Percentiles rank a stretch among this genome's conserved stretches.
phyloP scores from a whole-genome alignment of 2,329 filamentous ascomycete species.

The Emergomyces orientalis region DNA sequence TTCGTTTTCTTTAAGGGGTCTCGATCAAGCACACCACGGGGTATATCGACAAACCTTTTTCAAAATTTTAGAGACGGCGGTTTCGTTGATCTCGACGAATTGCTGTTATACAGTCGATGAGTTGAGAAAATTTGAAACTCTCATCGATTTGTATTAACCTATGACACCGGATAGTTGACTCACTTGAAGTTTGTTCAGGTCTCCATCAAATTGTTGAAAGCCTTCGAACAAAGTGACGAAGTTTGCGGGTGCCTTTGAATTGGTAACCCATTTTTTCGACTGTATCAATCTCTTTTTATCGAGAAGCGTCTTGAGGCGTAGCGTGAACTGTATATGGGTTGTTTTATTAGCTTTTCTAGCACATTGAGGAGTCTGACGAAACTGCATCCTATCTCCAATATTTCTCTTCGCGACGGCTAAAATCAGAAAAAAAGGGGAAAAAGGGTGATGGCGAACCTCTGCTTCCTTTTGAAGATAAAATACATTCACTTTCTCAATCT shows the following conservation, averaged over 20 bases:
- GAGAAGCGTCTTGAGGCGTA: conserved; percentile 80
- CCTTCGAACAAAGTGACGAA: conserved; percentile 94
- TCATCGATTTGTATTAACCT: background rate
- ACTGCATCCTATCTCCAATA: background rate
- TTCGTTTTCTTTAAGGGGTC: background rate
- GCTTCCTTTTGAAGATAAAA: conserved; percentile 98
- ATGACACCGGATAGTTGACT: conserved; percentile 17
- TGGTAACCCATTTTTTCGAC: conserved; percentile 61
- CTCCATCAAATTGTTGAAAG: conserved; percentile 92
- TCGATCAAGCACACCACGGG: conserved; percentile 8
- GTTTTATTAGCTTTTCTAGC: background rate
- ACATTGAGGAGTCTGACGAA: background rate
- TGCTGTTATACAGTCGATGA: conserved; percentile 48
- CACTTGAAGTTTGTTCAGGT: conserved; percentile 83
- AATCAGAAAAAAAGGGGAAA: background rate
- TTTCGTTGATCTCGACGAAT: conserved; percentile 97
- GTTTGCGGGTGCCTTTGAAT: conserved; percentile 80
- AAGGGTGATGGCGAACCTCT: conserved; percentile 53
- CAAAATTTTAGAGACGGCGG: conserved; percentile 93
- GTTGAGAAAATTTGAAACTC: background rate
- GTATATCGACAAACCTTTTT: conserved; percentile 60
- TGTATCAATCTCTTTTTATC: conserved; percentile 93
- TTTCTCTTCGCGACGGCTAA: background rate
- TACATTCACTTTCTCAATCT: conserved; percentile 95
- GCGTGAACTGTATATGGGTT: conserved; percentile 59